A percentile compares a stretch with the other conserved stretches of the same genome.
These are phyloP conservation scores for Fusarium coicis DNA, from an alignment of 2,329 filamentous ascomycete species.

Conservation along the genomic window DNA sequence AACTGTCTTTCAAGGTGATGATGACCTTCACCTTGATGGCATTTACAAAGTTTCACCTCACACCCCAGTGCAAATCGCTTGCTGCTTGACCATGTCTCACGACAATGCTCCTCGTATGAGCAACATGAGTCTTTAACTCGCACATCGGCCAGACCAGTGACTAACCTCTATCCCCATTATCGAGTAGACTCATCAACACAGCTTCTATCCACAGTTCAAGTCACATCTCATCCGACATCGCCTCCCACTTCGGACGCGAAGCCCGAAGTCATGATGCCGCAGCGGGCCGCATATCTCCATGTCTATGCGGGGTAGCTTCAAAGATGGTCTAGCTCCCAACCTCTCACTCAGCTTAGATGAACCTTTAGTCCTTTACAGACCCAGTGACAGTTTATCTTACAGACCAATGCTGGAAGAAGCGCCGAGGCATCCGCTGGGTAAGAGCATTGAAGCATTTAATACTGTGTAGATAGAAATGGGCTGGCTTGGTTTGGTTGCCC, in stretches of 20 bases:
- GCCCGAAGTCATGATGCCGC: conserved; percentile 3
- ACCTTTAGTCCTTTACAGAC: background rate
- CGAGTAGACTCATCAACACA: background rate
- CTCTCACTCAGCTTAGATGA: conserved; percentile 3
- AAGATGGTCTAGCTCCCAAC: conserved; percentile 9
- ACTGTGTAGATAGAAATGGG: background rate
- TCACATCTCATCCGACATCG: background rate
- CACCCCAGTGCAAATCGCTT: background rate
- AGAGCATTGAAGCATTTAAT: background rate
- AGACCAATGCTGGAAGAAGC: background rate
- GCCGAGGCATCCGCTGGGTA: conserved; percentile 2
- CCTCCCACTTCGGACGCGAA: conserved; percentile 9
- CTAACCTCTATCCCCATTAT: background rate
- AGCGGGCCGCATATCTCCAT: conserved; percentile 5
- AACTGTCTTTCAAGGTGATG: background rate
- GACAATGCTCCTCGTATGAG: background rate
- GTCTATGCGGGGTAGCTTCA: conserved; percentile 25
- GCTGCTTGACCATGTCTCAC: background rate
- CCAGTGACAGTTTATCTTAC: background rate
- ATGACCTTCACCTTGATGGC: background rate
- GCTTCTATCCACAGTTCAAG: background rate
- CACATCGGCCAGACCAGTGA: background rate
- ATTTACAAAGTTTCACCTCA: too few relatives aligned
- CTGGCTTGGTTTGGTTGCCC: conserved; percentile 15
- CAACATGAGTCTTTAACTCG: background rate